phyloP scores from a whole-genome alignment of 495 filamentous ascomycete species.

The Penicillium canescens region DNA sequence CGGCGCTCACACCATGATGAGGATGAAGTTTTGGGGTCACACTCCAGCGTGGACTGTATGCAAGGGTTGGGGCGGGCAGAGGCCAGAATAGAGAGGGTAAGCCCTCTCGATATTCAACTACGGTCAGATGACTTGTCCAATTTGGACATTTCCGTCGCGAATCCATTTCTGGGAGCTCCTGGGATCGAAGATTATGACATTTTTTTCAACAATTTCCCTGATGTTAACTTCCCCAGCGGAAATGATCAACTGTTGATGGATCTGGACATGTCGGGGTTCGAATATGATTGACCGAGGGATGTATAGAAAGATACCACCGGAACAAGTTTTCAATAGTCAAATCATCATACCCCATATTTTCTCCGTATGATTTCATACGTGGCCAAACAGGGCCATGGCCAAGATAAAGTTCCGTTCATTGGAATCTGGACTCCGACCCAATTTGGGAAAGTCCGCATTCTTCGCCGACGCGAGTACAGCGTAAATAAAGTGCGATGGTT shows the following conservation, averaged over 20 bases:
- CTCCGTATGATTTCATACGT: neutral
- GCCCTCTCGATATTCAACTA: neutral
- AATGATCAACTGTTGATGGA: constrained; percentile 11
- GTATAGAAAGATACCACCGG: neutral
- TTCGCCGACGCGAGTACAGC: constrained; percentile 3
- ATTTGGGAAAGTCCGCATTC: constrained; percentile 12
- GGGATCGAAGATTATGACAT: constrained; percentile 14
- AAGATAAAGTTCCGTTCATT: neutral
- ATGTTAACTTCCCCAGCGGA: constrained; percentile 22
- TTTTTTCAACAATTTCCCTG: constrained; percentile 21
- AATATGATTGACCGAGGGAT: neutral
- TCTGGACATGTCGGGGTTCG: constrained; percentile 3
- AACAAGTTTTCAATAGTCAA: neutral
- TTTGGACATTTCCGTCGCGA: constrained; percentile 3
- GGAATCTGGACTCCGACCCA: constrained; percentile 7
- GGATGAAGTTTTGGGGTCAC: neutral
- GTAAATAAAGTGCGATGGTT: constrained; percentile 2
- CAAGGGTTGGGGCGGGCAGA: neutral
- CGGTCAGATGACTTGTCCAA: constrained; percentile 3
- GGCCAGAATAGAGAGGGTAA: neutral
- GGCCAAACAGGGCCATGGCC: no score
- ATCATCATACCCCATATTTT: neutral
- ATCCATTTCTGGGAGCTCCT: neutral
- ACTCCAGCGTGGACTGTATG: neutral
- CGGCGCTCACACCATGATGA: neutral